Evolutionary conservation across 495 filamentous ascomycete genomes (phyloP).

Genomic region (Xylaria nigripes): DNA sequence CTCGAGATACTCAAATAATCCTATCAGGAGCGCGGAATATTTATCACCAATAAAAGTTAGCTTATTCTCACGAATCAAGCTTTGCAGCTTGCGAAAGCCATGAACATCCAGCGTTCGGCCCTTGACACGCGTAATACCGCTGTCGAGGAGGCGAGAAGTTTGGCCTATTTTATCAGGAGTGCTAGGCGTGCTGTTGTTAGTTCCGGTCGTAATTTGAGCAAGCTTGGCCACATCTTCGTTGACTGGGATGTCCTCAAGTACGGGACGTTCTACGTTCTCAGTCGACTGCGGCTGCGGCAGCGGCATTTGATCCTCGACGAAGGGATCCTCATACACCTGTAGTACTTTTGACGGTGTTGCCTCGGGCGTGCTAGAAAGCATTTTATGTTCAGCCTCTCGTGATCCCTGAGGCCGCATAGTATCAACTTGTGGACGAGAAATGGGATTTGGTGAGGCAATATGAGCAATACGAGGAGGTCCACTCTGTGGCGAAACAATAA

Average conservation of each 20-base stretch:
- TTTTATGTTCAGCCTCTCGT: conserved; percentile 3
- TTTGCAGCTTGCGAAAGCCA: conserved; percentile 81
- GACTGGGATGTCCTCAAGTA: conserved; percentile 43
- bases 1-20: conserved; percentile 70
- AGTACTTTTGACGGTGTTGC: conserved; percentile 34
- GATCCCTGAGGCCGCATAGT: background rate
- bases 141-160: conserved; percentile 53
- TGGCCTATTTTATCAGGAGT: conserved; percentile 46
- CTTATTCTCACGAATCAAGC: conserved; percentile 64
- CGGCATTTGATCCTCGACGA: conserved; percentile 38
- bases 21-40: conserved; percentile 65
- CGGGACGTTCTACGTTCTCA: conserved; percentile 31
- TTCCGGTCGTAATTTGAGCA: conserved; percentile 16
- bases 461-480: background rate
- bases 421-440: conserved; percentile 12
- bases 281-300: conserved; percentile 25
- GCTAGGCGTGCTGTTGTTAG: conserved; percentile 13
- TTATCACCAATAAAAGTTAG: conserved; percentile 47
- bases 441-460: conserved; percentile 12
- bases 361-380: conserved; percentile 13
- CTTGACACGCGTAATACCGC: conserved; percentile 66
- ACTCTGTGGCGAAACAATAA: background rate
- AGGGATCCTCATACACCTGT: conserved; percentile 55
- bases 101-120: conserved; percentile 69
- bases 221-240: conserved; percentile 46